Conservation (phyloP, 148 eudicot species). For the Talinum fruticosum region DNA sequence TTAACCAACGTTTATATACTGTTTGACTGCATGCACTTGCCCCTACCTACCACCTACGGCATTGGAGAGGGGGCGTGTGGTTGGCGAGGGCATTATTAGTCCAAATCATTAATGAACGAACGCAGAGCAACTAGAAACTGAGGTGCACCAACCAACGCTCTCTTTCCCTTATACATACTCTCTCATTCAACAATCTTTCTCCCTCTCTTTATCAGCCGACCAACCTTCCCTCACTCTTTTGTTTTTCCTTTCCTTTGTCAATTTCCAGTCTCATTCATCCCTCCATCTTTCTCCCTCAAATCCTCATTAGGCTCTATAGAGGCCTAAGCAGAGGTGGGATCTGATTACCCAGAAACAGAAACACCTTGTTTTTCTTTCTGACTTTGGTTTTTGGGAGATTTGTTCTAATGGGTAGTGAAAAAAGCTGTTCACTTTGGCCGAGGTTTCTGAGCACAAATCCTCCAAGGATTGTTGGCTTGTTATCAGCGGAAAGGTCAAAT, state of each 20-base stretch:
- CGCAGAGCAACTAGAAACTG: not conserved
- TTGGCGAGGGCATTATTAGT: slow-evolving; percentile 9
- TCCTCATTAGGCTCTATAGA: too few relatives aligned
- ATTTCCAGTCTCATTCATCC: slow-evolving; percentile 15
- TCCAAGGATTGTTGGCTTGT: slow-evolving; percentile 86
- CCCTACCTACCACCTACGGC: not conserved
- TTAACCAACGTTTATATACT: too few relatives aligned
- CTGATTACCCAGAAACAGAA: not conserved
- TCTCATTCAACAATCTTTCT: not conserved
- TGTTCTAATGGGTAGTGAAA: slow-evolving; percentile 42
- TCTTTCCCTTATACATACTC: not conserved
- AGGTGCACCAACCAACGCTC: slow-evolving; percentile 23
- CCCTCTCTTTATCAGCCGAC: slow-evolving; percentile 13
- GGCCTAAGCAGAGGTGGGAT: not conserved
- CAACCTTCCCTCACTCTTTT: not conserved
- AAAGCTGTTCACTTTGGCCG: slow-evolving; percentile 61
- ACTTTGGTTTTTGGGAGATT: not conserved
- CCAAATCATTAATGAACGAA: not conserved
- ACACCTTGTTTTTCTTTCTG: not conserved
- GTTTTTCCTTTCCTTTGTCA: not conserved
- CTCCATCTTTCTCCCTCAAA: not conserved
- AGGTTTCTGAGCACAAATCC: slow-evolving; percentile 66
- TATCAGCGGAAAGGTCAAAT: slow-evolving; percentile 69
- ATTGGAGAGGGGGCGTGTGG: slow-evolving; percentile 12
- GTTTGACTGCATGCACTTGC: too few relatives aligned